Conservation (phyloP, 2,329 filamentous ascomycete species). For the Boeremia exigua region DNA sequence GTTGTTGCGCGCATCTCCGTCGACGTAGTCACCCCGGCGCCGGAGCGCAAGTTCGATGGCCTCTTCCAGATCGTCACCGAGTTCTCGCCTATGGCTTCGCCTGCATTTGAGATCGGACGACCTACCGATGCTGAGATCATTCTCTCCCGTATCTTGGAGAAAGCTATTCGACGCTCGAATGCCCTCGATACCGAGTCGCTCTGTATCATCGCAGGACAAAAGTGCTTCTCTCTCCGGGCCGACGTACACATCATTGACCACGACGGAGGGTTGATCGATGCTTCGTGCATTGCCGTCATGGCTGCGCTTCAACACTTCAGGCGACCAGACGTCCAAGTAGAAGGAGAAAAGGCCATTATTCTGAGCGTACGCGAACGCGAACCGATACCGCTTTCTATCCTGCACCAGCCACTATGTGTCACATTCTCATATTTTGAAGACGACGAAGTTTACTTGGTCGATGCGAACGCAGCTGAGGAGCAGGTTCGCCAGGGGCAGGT, state of each 20-base stretch:
- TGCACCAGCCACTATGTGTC: constrained; percentile 90
- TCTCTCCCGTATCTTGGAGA: constrained; percentile 87
- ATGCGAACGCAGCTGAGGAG: constrained; percentile 77
- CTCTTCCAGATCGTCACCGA: constrained; percentile 92
- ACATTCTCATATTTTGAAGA: constrained; percentile 86
- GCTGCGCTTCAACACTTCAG: constrained; percentile 90
- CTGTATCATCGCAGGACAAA: constrained; percentile 87
- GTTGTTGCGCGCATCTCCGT: constrained; percentile 85
- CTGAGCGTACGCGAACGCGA: constrained; percentile 86
- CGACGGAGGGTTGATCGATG: constrained; percentile 89
- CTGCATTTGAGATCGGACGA: constrained; percentile 84
- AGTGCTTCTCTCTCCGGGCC: constrained; percentile 89
- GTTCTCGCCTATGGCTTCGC: constrained; percentile 89
- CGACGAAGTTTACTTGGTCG: constrained; percentile 73
- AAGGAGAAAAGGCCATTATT: constrained; percentile 82
- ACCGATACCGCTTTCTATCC: constrained; percentile 85
- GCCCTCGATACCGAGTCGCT: constrained; percentile 95
- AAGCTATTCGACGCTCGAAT: constrained; percentile 88
- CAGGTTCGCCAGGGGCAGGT: constrained; percentile 75
- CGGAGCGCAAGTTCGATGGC: constrained; percentile 92
- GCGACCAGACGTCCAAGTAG: constrained; percentile 85
- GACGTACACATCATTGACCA: constrained; percentile 91
- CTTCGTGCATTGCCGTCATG: constrained; percentile 83
- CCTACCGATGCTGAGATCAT: constrained; percentile 84
- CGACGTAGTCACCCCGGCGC: constrained; percentile 82